phyloP scores from a whole-genome alignment of 257 asterid genomes.

The Hygrophila difformis region DNA sequence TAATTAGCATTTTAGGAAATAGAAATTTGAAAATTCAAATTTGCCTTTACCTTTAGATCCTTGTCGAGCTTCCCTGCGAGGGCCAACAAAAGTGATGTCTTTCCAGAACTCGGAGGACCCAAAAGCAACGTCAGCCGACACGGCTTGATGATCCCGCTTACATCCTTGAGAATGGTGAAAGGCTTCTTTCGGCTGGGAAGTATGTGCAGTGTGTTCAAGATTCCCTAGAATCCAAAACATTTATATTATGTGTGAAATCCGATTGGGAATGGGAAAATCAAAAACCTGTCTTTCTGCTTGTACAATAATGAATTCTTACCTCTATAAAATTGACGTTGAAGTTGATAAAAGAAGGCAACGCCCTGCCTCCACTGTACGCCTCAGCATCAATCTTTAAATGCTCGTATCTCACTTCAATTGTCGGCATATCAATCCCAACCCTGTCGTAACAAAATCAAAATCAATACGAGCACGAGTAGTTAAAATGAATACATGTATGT shows the following conservation, averaged over 20 bases:
- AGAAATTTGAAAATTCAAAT: too few relatives aligned
- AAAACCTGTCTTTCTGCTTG: too few relatives aligned
- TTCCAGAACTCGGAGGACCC: slow-evolving; percentile 69
- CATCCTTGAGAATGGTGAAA: slow-evolving; percentile 49
- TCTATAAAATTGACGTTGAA: slow-evolving; percentile 31
- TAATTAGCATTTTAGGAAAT: too few relatives aligned
- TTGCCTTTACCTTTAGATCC: slow-evolving; percentile 35
- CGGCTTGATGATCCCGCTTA: slow-evolving; percentile 59
- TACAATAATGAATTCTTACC: too few relatives aligned
- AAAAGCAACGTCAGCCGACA: slow-evolving; percentile 53
- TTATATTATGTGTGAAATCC: too few relatives aligned
- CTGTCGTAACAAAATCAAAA: too few relatives aligned
- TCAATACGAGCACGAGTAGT: too few relatives aligned
- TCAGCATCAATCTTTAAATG: slow-evolving; percentile 33
- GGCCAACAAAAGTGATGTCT: slow-evolving; percentile 44
- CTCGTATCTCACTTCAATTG: slow-evolving; percentile 48
- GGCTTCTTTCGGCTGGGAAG: slow-evolving; percentile 45
- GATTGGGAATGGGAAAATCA: too few relatives aligned
- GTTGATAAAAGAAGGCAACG: slow-evolving; percentile 41
- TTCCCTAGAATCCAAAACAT: slow-evolving; percentile 29
- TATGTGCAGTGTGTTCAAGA: slow-evolving; percentile 29
- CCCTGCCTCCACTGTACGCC: slow-evolving; percentile 29
- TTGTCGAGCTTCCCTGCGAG: slow-evolving; percentile 63
- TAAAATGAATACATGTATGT: too few relatives aligned
- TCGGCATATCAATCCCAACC: slow-evolving; percentile 52